Evolutionary conservation across 768 basidiomycete genomes (phyloP), one percentile per base, ranked within the genome.

Genomic region (Lactarius vividus): DNA sequence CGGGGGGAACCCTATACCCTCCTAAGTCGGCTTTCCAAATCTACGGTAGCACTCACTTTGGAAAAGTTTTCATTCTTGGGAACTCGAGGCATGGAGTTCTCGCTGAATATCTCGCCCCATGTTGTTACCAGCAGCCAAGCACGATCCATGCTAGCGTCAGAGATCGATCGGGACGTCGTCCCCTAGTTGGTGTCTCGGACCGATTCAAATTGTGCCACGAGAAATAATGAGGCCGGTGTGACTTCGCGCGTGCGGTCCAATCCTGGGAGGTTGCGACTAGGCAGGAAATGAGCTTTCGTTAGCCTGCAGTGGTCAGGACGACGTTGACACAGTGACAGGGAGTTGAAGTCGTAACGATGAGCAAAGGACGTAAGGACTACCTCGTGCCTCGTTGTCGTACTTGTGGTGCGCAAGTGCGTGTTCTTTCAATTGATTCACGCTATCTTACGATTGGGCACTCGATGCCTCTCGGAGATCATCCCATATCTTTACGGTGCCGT

Each of bases 11-110:
- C 84, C 85, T 59, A 83, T 85, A 72, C 78, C 82, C 49, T 10
- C 92, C 92, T 61, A 92, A 91, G 75, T 95, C 91, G 68, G 97
- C 89, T 77, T 90, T 93, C 97, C 96, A 98, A 29, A 98, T 94
- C 77, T 94, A 16, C 11, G 37, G 37, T 39, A 98, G 75, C 91
- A 93, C 78, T 92, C 91, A 29, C 96, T 95, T 96, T 71, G 42
- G 7, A 59, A 59, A 57, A 33, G 57, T 44, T 31, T 49, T 57
- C 52, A 55, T 59, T 56, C 64, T 69, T 63, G 62, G 65, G 62
- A 70, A 57, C 53, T 62, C 70, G 67, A 70, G 61, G 44, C 53
- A 56, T 26, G 63, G 29, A 54, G 37, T 33, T 39, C 52, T 59
- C 62, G 42, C 54, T 28, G 62, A 63, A 59, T 49, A 57, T 40